phyloP scores from a whole-genome alignment of 345 rosid genomes.

The Aquilaria malaccensis region DNA sequence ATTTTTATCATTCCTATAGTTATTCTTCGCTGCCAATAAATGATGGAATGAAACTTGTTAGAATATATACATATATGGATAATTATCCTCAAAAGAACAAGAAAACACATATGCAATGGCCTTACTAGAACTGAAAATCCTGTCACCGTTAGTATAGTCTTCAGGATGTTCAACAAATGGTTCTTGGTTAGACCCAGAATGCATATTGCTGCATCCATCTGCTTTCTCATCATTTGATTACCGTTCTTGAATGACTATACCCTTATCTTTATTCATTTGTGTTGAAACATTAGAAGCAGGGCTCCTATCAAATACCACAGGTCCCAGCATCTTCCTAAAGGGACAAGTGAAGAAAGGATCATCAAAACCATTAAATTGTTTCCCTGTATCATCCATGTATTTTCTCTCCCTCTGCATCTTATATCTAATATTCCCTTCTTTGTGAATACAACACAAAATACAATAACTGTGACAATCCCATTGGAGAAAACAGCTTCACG shows the following conservation, averaged over 20 bases:
- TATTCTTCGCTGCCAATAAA: slow-evolving; percentile 33
- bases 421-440: background rate
- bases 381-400: slow-evolving; percentile 26
- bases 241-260: slow-evolving; percentile 57
- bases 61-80: slow-evolving; percentile 3
- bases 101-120: background rate
- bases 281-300: slow-evolving; percentile 16
- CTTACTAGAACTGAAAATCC: slow-evolving; percentile 1
- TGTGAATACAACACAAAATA: background rate
- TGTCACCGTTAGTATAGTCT: slow-evolving; percentile 47
- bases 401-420: slow-evolving; percentile 47
- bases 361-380: slow-evolving; percentile 35
- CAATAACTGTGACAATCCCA: no score
- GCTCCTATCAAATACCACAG: slow-evolving; percentile 18
- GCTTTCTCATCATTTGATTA: slow-evolving; percentile 43
- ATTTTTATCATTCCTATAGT: slow-evolving; percentile 16
- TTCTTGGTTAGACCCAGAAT: slow-evolving; percentile 20
- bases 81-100: background rate
- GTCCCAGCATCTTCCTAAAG: slow-evolving; percentile 30
- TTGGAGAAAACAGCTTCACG: no score
- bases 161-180: slow-evolving; percentile 76
- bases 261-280: slow-evolving; percentile 18
- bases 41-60: slow-evolving; percentile 10
- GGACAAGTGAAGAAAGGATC: slow-evolving; percentile 61
- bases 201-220: slow-evolving; percentile 7